Conservation (phyloP, 768 basidiomycete genomes). For the Termitomyces heimii region DNA sequence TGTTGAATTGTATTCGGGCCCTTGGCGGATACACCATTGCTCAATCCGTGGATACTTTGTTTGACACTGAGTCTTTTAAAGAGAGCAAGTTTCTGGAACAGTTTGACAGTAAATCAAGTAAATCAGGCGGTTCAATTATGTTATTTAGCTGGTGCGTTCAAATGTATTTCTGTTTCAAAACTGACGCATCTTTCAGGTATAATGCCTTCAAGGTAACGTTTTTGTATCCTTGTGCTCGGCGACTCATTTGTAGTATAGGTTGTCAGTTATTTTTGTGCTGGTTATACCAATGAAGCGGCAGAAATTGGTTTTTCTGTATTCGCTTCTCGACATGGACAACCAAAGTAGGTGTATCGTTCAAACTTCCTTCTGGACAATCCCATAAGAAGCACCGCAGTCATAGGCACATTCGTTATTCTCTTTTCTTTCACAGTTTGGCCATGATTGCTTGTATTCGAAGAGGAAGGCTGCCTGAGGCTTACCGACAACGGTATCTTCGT, state of each 20-base stretch:
- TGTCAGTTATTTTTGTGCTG: conserved; percentile 59
- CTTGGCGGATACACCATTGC: conserved; percentile 55
- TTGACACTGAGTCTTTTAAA: conserved; percentile 55
- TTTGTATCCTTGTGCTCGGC: neutral
- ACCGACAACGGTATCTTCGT: conserved; percentile 36
- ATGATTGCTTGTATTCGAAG: conserved; percentile 55
- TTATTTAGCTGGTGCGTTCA: conserved; percentile 51
- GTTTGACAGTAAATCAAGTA: conserved; percentile 35
- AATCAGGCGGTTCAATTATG: conserved; percentile 43
- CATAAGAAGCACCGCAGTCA: conserved; percentile 34
- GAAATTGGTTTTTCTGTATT: conserved; percentile 59
- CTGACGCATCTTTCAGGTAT: conserved; percentile 35
- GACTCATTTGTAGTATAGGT: conserved; percentile 29
- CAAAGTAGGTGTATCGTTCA: conserved; percentile 41
- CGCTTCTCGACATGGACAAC: conserved; percentile 50
- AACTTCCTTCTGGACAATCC: neutral
- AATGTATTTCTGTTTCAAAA: neutral
- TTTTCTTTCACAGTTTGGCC: conserved; percentile 69
- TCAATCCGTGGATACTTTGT: conserved; percentile 41
- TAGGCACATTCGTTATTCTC: conserved; percentile 58
- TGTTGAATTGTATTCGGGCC: conserved; percentile 60
- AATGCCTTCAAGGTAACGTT: conserved; percentile 53
- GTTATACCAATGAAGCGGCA: conserved; percentile 53
- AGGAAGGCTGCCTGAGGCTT: conserved; percentile 28
- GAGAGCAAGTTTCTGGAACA: conserved; percentile 47